Percentiles rank a stretch among this genome's conserved stretches.
These are phyloP conservation scores for Cylindricascospora bacillispora DNA, from an alignment of 1,139 yeast genomes.

Conservation along the genomic window DNA sequence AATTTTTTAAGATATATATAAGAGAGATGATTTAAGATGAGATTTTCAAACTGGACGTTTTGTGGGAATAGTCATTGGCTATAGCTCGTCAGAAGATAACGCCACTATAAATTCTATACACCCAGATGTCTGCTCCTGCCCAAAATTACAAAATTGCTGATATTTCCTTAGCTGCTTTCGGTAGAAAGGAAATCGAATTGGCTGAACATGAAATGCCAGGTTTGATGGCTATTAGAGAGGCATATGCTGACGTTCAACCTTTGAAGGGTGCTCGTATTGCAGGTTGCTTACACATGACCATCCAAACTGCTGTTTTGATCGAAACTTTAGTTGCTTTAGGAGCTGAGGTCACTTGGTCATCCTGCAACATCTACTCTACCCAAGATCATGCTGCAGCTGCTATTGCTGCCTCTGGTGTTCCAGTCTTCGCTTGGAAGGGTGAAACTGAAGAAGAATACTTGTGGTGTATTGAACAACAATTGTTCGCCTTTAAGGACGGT, in stretches of 20 bases:
- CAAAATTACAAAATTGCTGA: constrained; percentile 93
- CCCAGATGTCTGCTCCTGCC: constrained; percentile 49
- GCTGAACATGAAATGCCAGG: constrained; percentile 99
- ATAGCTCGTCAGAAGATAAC: no score
- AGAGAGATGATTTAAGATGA: no score
- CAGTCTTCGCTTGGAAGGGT: constrained; percentile 99
- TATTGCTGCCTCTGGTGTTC: constrained; percentile 98
- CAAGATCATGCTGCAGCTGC: constrained; percentile 99
- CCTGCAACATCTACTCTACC: constrained; percentile 98
- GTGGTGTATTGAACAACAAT: constrained; percentile 99
- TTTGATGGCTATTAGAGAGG: constrained; percentile 92
- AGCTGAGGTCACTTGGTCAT: constrained; percentile 99
- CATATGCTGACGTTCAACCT: constrained; percentile 88
- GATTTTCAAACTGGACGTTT: no score
- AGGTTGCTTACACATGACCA: constrained; percentile 99
- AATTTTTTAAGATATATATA: no score
- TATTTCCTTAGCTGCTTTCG: constrained; percentile 97
- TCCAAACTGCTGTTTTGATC: constrained; percentile 97
- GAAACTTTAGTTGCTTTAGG: constrained; percentile 96
- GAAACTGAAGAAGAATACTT: constrained; percentile 99
- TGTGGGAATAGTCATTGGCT: no score
- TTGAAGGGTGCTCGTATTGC: constrained; percentile 98
- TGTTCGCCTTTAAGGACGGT: constrained; percentile 94
- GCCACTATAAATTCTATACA: no score
- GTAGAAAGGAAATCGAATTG: constrained; percentile 98